Base-by-base conservation (phyloP, 371 early-diverging fungal species). In the Apophysomyces variabilis region DNA sequence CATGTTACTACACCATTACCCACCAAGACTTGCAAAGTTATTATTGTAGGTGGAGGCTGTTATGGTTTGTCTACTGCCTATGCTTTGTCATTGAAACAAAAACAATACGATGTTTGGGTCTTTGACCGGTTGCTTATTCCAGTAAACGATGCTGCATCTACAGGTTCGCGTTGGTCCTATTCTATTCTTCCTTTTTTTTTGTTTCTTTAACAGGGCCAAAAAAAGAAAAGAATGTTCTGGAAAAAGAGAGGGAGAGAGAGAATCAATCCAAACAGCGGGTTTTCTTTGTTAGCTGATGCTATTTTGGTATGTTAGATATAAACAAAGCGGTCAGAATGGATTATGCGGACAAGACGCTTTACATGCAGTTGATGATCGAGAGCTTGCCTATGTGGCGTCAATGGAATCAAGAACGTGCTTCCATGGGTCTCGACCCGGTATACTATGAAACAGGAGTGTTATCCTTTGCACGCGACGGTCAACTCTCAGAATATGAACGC, bases 31-130 rank as follows among this genome's bases (percentile, higher is more conserved):
- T 5, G 41, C 41, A 77, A 75, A 45, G 67, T 85, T 5, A 74
- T 83, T 57, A 74, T 86, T 71, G 84, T 86, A 14, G 86, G 86
- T 57, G 85, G 73, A 11, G 86, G 86, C 1, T 71, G 74, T 32
- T 85, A 85, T 76, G 86, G 86, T 14, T 66, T 86, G 5, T 82
- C 84, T 4, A 77, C 85, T 12, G 85, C 84, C 1, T 76, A 82
- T 62, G 74, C 80, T 5, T 69, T 83, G 38, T 66, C 79, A 12
- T 41, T 71, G 45, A 73, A 75, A 26, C 26, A 66, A 21, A 47
- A 67, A n/a, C 11, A 41, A 41, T 75, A 78, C 59, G 71, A 78
- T 7, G 75, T 86, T 18, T 73, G 66, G 58, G 82, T 86, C 3
- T 79, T 66, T 67, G 85, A 86, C 38, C 71, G 83, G 32, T 61